Evolutionary conservation across 768 basidiomycete species (phyloP).

Genomic region (Tricholoma sp.): DNA sequence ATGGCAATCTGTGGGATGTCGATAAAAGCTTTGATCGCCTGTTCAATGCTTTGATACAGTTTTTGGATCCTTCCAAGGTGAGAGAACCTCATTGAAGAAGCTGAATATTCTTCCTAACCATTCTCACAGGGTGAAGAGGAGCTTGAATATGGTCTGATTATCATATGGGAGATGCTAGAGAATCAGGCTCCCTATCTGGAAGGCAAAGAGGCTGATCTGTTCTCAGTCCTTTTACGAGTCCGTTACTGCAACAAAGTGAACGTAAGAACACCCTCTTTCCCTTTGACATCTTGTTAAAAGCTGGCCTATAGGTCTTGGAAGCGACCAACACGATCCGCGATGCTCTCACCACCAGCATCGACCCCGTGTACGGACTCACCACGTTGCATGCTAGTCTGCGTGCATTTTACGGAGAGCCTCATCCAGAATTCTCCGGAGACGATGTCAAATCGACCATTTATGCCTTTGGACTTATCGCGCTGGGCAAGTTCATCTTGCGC

Average conservation of each 20-base stretch:
- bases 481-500: conserved; percentile 79
- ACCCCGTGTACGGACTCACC: conserved; percentile 81
- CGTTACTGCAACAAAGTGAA: conserved; percentile 69
- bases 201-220: conserved; percentile 74
- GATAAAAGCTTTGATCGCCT: conserved; percentile 67
- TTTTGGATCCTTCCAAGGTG: conserved; percentile 62
- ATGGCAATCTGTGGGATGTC: conserved; percentile 66
- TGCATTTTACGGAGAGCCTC: conserved; percentile 52
- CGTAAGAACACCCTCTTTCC: conserved; percentile 36
- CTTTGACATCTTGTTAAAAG: neutral
- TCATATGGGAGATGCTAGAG: conserved; percentile 81
- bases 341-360: conserved; percentile 61
- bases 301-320: conserved; percentile 59
- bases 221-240: conserved; percentile 63
- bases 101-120: conserved; percentile 2
- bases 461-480: conserved; percentile 78
- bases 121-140: conserved; percentile 50
- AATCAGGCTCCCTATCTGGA: conserved; percentile 70
- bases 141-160: conserved; percentile 74
- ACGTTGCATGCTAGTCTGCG: conserved; percentile 74
- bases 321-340: conserved; percentile 82
- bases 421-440: conserved; percentile 35
- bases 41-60: conserved; percentile 60
- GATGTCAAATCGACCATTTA: conserved; percentile 62
- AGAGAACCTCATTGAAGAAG: conserved; percentile 13